Percentiles rank a stretch among this genome's conserved stretches.
Evolutionary conservation across 768 basidiomycete genomes (phyloP).

Genomic region (Auriscalpium microsporum): DNA sequence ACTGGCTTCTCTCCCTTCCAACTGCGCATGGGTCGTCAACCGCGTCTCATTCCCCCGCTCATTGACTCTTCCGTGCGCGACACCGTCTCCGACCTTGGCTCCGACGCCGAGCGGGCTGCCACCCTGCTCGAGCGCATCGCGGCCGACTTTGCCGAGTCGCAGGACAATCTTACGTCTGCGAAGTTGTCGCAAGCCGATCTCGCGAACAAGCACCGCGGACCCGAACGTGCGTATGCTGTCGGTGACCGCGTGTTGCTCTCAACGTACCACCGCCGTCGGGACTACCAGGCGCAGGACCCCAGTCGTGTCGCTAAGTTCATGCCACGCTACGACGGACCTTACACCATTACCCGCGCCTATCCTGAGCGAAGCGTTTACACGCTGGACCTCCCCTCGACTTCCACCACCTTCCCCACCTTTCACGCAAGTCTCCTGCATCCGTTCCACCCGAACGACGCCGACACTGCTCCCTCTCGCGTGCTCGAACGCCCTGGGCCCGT

Average conservation of each 20-base stretch:
- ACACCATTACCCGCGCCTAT: slow-evolving; percentile 10
- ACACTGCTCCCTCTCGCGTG: not conserved
- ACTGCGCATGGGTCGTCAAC: slow-evolving; percentile 11
- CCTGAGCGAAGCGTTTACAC: slow-evolving; percentile 15
- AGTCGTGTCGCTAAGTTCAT: slow-evolving; percentile 34
- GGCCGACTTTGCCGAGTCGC: slow-evolving; percentile 16
- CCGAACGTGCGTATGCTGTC: slow-evolving; percentile 13
- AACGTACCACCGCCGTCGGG: slow-evolving; percentile 18
- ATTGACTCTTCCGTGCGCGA: not conserved
- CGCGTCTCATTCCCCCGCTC: slow-evolving; percentile 15
- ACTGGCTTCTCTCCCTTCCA: slow-evolving; percentile 20
- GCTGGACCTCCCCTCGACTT: not conserved
- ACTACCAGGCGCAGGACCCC: slow-evolving; percentile 21
- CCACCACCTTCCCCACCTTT: not conserved
- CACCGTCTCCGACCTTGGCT: not conserved
- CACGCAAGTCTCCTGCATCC: not conserved
- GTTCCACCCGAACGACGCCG: not conserved
- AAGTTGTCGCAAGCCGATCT: not conserved
- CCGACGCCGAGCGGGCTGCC: not conserved
- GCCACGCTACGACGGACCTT: slow-evolving; percentile 25
- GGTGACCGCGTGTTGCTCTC: slow-evolving; percentile 31
- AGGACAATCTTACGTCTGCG: not conserved
- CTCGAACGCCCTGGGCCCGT: not conserved
- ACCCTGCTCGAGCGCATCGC: not conserved
- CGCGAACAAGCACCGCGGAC: not conserved